Base-by-base conservation (phyloP, 345 rosid genomes). In the Trapa bicornis region DNA sequence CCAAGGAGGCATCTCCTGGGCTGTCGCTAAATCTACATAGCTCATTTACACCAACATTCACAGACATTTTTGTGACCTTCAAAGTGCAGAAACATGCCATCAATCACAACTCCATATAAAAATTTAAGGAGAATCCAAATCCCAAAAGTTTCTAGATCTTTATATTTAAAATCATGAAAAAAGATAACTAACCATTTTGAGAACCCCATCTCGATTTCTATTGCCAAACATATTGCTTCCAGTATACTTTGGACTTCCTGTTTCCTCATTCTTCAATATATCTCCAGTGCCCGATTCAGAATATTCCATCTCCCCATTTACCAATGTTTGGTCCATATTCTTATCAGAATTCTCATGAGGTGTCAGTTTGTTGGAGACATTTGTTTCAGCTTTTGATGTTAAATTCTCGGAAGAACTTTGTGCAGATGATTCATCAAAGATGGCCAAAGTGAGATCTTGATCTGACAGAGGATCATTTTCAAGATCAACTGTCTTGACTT, bases 1-100 rank as follows among this genome's bases (percentile, higher is more conserved):
- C 97, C 83, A 94, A 79, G 62, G 87, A 87, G 72, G 96, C 99
- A 89, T 91, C 99, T 72, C 91, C 95, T 5, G 97, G 97, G 75
- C 95, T 78, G 72, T 94, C 97, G 72, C 96, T 91, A 78, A 89
- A 91, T 76, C 87, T 91, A 80, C 86, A 83, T 69, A 91, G 85
- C 76, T 85, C 99, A 73, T 85, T 87, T 58, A 86, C 85, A 66
- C 85, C 84, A 72, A 80, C 61, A 54, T 73, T 64, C 41, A 79
- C 72, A 2, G 87, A 75, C 64, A 83, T 70, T 81, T 91, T 87
- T 65, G 56, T 71, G 76, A 78, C 84, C 96, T 93, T 87, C 65
- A 74, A 76, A 64, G 71, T 66, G 67, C 69, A 72, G 35, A 47
- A 36, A 38, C 68, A 22, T 47, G 32, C 37, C 52, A 22, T 41